phyloP scores from a whole-genome alignment of 352 stramenopile genomes.

The Pythium periplocum region DNA sequence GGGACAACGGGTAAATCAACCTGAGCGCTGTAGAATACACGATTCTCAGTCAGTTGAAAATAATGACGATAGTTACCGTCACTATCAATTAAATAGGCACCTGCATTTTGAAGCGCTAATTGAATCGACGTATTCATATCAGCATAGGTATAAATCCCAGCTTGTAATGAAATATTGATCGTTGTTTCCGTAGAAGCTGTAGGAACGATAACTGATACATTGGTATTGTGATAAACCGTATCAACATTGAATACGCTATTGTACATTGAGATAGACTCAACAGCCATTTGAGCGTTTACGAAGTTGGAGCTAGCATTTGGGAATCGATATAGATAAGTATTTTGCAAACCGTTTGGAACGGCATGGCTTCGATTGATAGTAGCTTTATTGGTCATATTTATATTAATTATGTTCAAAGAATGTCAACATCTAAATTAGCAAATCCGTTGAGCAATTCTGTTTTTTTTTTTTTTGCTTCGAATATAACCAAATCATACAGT shows the following conservation, averaged over 20 bases:
- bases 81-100: constrained; percentile 20
- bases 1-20: constrained; percentile 11
- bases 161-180: constrained; percentile 10
- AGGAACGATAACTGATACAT: constrained; percentile 15
- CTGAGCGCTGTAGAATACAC: constrained; percentile 16
- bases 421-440: constrained; percentile 6
- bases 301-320: constrained; percentile 11
- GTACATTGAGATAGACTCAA: constrained; percentile 18
- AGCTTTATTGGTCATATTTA: neutral
- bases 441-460: constrained; percentile 2
- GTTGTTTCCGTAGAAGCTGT: constrained; percentile 10
- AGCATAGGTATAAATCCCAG: constrained; percentile 18
- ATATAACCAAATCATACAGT: constrained; percentile 4
- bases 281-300: constrained; percentile 11
- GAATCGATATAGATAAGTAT: constrained; percentile 10
- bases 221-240: constrained; percentile 15
- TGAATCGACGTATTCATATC: constrained; percentile 20
- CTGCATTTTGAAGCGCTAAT: constrained; percentile 7
- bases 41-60: constrained; percentile 15
- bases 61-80: constrained; percentile 16
- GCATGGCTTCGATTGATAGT: constrained; percentile 3
- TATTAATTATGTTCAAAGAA: neutral
- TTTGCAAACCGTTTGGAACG: constrained; percentile 21
- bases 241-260: constrained; percentile 23
- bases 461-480: constrained; percentile 2